Evolutionary conservation across 108 stramenopile genomes (phyloP), one percentile per base, ranked within the genome.

Genomic region (Epithemia pelagica): DNA sequence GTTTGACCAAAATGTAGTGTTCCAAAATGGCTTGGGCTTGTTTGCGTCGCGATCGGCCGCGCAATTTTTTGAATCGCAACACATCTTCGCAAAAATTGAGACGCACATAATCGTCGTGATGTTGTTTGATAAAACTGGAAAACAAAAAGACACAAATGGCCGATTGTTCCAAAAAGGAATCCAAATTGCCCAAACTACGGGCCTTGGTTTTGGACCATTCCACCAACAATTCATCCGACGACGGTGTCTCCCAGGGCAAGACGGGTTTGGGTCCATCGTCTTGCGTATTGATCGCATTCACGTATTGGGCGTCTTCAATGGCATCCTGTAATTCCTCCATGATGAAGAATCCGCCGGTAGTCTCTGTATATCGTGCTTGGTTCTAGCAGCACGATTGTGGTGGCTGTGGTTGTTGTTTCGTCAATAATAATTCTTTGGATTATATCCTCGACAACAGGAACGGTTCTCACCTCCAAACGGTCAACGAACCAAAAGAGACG

Each of bases 251-350:
- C 90, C 90, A 91, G 0, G 84, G 64, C 51, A 87, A 37, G 5
- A 91, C 81, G 52, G 90, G 90, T 29, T 83, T 78, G 0, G 90
- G 90, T 54, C 90, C 90, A 54, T 88, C 86, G 55, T 86, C 87
- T 58, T 81, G 85, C 23, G 81, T 75, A 0, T 84, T 57, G 60
- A 93, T 89, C n/a, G 88, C 91, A 62, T 82, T 88, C 29, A 93
- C 88, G 69, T 93, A 93, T 59, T 90, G 88, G 21, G 91, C 91
- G 68, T 92, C 91, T 66, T 92, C 91, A 59, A 92, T 89, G 61
- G 91, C 91, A 64, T 92, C 91, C 76, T 89, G 88, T 21, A 92
- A 78, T 66, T 92, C 91, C 75, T 92, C 91, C 91, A 92, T 92
- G n/a, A n/a, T n/a, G n/a, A n/a, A n/a, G n/a, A n/a, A n/a, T n/a